Base-by-base conservation (phyloP, 225 moss, liverwort and hornwort species). In the Polytrichum commune region DNA sequence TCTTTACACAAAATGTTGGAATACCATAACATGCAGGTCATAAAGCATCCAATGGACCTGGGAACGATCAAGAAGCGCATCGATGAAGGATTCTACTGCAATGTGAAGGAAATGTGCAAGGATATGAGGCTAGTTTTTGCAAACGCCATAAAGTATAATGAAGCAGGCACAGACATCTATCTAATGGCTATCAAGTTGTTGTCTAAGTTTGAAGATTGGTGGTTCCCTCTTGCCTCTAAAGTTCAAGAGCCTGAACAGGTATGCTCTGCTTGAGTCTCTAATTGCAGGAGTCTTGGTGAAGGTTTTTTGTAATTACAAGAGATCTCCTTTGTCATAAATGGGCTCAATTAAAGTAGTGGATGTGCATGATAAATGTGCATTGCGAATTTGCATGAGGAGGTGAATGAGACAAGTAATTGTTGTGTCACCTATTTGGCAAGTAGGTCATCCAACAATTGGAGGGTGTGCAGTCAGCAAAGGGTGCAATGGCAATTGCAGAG, bases 111-210 rank as follows among this genome's bases (percentile, higher is more conserved):
- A 4, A 53, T 68, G 4, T 68, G 68, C 35, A 35, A 26, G 4
- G 68, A 68, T 19, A 27, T 68, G 23, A 68, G 68, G 27, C 68
- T 68, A 55, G 68, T 68, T 26, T 68, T 68, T 54, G 19, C 32
- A 19, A 68, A 68, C 27, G 68, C 68, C 8, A 68, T 68, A 26
- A 22, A 25, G 25, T 68, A 68, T 27, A 68, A 68, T 68, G 4
- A 46, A 24, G 24, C 53, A 54, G 68, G 18, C 68, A 68, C 53
- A 5, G 68, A 68, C 19, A 1, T 68, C 13, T 54, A 68, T 54
- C 27, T 68, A 9, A 68, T 68, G 68, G 68, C 68, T 53, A 22
- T 53, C 10, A 68, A 53, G 27, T 26, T 68, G 25, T 68, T 54
- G 1, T 20, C 9, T 23, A 55, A 53, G 18, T 68, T 68, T 68